Evolutionary conservation across 2,329 filamentous ascomycete species (phyloP), one percentile per base, ranked within the genome.

Genomic region (Claviceps fusiformis): DNA sequence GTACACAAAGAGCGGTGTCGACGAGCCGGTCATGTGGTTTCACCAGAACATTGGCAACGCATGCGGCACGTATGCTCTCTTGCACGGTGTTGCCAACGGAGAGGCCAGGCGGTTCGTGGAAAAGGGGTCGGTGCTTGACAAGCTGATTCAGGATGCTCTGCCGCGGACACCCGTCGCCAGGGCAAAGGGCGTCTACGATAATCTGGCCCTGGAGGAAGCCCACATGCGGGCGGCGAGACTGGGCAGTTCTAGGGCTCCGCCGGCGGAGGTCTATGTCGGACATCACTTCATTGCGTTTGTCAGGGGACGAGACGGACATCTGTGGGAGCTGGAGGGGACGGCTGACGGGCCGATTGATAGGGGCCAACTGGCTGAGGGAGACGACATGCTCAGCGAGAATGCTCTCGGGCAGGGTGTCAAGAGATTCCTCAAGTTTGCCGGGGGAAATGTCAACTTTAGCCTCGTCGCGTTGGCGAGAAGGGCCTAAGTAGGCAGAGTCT

Each of bases 261-360:
- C 71, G 19, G 80, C 82, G 11, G 78, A 83, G 13, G 81, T 80
- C 50, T 74, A 75, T 35, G 73, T 82, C 1, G 85, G 87, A 48
- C 74, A 89, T 59, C 89, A 95, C 67, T 95, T 90, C 63, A 85
- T 95, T 44, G 86, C 86, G 46, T 93, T 91, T 65, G 83, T 91
- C 51, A 89, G 86, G 69, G 73, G 73, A 3, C 75, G 78, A 61
- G 79, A 85, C 54, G 76, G 79, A 7, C 74, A 74, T 55, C 65
- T 95, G 46, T 95, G 87, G 82, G 89, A 95, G 71, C 69, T 95
- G 63, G 89, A 95, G 69, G 89, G 89, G 1, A 69, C 77, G 27
- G 75, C 86, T 51, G 86, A 85, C 62, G 88, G 88, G 0, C 88
- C 88, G 0, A 70, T 92, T 49, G 80, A 89, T 60, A 75, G 87